Evolutionary conservation across 2,329 filamentous ascomycete species (phyloP).

Genomic region (Diaporthe sp.): DNA sequence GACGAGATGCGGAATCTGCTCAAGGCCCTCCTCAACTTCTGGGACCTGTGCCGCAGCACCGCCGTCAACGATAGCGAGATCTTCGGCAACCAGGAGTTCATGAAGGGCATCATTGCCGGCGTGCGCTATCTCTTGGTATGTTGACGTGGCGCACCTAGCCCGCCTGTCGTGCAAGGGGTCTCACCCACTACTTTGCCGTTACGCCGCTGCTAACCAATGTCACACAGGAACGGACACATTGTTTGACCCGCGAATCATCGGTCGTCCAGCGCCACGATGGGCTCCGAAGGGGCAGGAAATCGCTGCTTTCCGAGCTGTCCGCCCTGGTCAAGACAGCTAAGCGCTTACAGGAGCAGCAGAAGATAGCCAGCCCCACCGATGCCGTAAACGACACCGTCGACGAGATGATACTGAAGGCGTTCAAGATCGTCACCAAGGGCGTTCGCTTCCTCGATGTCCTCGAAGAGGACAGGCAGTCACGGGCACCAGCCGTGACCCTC

Average conservation of each 20-base stretch:
- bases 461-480: slow-evolving; percentile 71
- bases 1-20: slow-evolving; percentile 87
- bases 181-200: slow-evolving; percentile 4
- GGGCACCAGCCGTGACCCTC: slow-evolving; percentile 67
- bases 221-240: slow-evolving; percentile 85
- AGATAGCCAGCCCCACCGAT: slow-evolving; percentile 60
- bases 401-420: slow-evolving; percentile 93
- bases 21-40: slow-evolving; percentile 89
- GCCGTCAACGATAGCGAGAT: slow-evolving; percentile 81
- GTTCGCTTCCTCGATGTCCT: slow-evolving; percentile 91
- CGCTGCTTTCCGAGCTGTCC: slow-evolving; percentile 89
- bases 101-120: slow-evolving; percentile 93
- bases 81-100: slow-evolving; percentile 92
- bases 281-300: slow-evolving; percentile 86
- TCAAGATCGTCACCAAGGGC: slow-evolving; percentile 92
- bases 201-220: slow-evolving; percentile 43
- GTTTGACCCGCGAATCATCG: slow-evolving; percentile 84
- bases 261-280: slow-evolving; percentile 82
- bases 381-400: slow-evolving; percentile 84
- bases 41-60: slow-evolving; percentile 88
- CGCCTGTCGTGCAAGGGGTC: neutral
- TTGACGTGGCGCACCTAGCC: slow-evolving; percentile 43
- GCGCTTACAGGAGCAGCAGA: slow-evolving; percentile 81
- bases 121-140: slow-evolving; percentile 90
- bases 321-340: slow-evolving; percentile 91